Conservation (phyloP, 352 stramenopile genomes). For the Saprolegnia parasitica region DNA sequence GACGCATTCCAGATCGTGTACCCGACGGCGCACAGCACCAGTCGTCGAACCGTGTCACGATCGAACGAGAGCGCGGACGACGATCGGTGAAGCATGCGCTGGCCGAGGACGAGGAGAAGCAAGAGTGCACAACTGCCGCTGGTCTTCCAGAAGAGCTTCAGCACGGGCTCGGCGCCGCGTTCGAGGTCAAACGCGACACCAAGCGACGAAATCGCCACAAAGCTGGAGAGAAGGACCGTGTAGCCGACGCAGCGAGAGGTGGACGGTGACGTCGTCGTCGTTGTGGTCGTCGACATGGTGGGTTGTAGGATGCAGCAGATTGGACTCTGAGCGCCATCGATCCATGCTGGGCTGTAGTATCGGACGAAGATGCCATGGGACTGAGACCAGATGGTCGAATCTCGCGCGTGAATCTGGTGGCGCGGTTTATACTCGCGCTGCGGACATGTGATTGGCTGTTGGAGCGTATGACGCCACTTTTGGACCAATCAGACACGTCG, state of each 20-base stretch:
- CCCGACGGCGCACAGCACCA: slow-evolving; percentile 56
- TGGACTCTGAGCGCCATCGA: too few species aligned
- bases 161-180: slow-evolving; percentile 60
- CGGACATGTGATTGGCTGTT: too few species aligned
- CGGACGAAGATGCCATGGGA: too few species aligned
- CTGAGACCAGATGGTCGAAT: too few species aligned
- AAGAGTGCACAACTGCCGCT: slow-evolving; percentile 59
- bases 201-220: slow-evolving; percentile 72
- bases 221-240: slow-evolving; percentile 56
- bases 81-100: slow-evolving; percentile 25
- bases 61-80: slow-evolving; percentile 38
- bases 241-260: slow-evolving; percentile 43
- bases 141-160: slow-evolving; percentile 81
- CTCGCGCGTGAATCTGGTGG: too few species aligned
- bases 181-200: slow-evolving; percentile 67
- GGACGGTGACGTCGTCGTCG: too few species aligned
- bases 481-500: too few species aligned
- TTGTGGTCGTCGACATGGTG: too few species aligned
- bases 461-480: too few species aligned
- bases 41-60: slow-evolving; percentile 50
- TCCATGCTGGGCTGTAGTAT: too few species aligned
- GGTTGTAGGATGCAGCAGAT: too few species aligned
- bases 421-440: too few species aligned
- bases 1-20: slow-evolving; percentile 78
- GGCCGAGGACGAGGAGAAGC: slow-evolving; percentile 39